phyloP scores from a whole-genome alignment of 306 rosid genomes.

The Adenanthera pavonina region DNA sequence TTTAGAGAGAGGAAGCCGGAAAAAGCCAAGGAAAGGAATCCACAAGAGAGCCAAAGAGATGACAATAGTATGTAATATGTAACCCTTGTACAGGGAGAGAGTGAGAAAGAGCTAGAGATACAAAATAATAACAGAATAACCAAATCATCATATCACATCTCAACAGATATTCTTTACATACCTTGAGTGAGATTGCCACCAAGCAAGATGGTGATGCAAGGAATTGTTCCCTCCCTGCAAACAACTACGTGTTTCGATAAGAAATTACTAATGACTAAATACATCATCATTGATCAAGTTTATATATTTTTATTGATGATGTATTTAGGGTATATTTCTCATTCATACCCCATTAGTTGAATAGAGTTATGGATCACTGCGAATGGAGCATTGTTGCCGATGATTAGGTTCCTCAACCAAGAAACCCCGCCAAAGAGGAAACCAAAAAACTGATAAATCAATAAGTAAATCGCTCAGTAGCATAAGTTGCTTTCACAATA shows the following conservation, averaged over 20 bases:
- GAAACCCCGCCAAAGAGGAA: constrained; percentile 67
- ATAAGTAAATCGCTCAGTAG: not conserved
- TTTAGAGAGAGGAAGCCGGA: too few species aligned
- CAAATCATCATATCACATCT: too few species aligned
- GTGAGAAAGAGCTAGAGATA: too few species aligned
- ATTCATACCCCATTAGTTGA: constrained; percentile 71
- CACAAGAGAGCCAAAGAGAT: too few species aligned
- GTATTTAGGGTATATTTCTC: not conserved
- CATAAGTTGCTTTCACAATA: not conserved
- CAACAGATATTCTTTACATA: not conserved
- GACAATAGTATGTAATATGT: too few species aligned
- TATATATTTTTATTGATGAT: not conserved
- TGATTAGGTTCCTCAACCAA: constrained; percentile 65
- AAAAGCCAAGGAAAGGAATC: too few species aligned
- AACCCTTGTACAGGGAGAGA: too few species aligned
- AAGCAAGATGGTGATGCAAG: constrained; percentile 82
- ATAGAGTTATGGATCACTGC: constrained; percentile 70
- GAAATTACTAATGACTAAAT: not conserved
- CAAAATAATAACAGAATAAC: too few species aligned
- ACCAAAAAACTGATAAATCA: constrained; percentile 70
- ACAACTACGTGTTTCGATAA: constrained; percentile 26
- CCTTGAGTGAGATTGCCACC: constrained; percentile 94
- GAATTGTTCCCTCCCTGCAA: constrained; percentile 81
- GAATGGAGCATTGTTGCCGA: constrained; percentile 77
- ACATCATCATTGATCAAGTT: not conserved